Conservation (phyloP, 306 rosid genomes). For the Cicer arietinum region DNA sequence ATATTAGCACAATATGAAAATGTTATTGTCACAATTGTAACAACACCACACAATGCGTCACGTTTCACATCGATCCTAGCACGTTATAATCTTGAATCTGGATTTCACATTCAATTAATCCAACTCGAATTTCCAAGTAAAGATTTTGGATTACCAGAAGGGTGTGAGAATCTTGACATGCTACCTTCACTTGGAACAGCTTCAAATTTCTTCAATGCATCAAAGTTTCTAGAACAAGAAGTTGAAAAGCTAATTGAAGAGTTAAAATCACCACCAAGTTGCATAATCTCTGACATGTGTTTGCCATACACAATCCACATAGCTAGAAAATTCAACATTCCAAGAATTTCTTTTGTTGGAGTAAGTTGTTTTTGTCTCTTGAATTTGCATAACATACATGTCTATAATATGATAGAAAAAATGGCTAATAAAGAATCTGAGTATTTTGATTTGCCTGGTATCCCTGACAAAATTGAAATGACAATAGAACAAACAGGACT, state of each 20-base stretch:
- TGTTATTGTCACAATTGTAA: slow-evolving; percentile 60
- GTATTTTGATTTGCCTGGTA: slow-evolving; percentile 47
- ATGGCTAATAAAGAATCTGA: slow-evolving; percentile 37
- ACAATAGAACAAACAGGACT: slow-evolving; percentile 38
- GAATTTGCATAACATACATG: neutral
- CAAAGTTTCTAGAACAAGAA: slow-evolving; percentile 35
- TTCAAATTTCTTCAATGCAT: slow-evolving; percentile 41
- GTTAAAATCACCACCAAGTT: slow-evolving; percentile 51
- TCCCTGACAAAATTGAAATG: slow-evolving; percentile 55
- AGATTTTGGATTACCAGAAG: slow-evolving; percentile 65
- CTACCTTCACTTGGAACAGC: slow-evolving; percentile 51
- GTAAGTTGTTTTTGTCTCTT: slow-evolving; percentile 44
- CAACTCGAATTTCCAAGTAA: slow-evolving; percentile 61
- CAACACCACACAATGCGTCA: slow-evolving; percentile 71
- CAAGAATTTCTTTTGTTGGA: slow-evolving; percentile 58
- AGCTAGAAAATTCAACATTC: slow-evolving; percentile 52
- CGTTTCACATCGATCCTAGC: slow-evolving; percentile 44
- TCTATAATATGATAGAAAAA: slow-evolving; percentile 19
- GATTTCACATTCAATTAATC: slow-evolving; percentile 43
- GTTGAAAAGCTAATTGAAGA: slow-evolving; percentile 49
- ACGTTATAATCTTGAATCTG: too few relatives aligned
- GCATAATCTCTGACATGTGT: slow-evolving; percentile 62
- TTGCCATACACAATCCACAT: slow-evolving; percentile 60
- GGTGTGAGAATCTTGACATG: slow-evolving; percentile 72
- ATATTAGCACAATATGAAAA: slow-evolving; percentile 53